Percentiles rank a stretch among this genome's conserved stretches.
Conservation (phyloP, 2,329 filamentous ascomycete genomes). For the Atkinsonella texensis region DNA sequence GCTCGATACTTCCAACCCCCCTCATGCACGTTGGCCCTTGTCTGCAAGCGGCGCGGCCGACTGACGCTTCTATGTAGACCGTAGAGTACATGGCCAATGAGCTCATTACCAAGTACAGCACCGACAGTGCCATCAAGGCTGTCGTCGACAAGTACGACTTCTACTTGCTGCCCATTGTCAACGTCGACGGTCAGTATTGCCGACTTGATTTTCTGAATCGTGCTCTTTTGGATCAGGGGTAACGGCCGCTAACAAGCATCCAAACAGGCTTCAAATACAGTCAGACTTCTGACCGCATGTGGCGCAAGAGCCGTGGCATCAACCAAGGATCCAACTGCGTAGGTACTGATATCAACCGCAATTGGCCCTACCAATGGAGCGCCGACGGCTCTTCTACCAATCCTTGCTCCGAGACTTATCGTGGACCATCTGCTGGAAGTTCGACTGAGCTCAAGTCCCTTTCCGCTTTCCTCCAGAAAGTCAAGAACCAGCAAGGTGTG, state of each 20-base stretch:
- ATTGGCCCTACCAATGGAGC: conserved; percentile 46
- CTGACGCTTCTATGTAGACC: conserved; percentile 15
- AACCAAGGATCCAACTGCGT: conserved; percentile 28
- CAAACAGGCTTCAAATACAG: conserved; percentile 44
- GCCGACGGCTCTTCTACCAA: conserved; percentile 35
- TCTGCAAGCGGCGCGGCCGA: neutral
- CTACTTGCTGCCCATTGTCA: conserved; percentile 51
- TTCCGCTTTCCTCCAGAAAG: conserved; percentile 20
- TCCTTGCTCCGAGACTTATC: conserved; percentile 39
- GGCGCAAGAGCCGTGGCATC: conserved; percentile 47
- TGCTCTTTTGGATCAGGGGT: no score
- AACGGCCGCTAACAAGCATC: neutral
- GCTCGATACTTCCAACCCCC: neutral
- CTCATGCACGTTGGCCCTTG: neutral
- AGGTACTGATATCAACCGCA: conserved; percentile 47
- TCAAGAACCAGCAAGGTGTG: conserved; percentile 32
- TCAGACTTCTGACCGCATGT: conserved; percentile 43
- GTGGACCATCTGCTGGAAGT: conserved; percentile 30
- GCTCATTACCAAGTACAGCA: conserved; percentile 34
- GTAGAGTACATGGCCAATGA: conserved; percentile 40
- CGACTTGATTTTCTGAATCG: neutral
- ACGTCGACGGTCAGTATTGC: conserved; percentile 39
- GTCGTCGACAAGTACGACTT: conserved; percentile 53
- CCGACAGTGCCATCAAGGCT: conserved; percentile 23
- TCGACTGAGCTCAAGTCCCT: conserved; percentile 41